phyloP scores from a whole-genome alignment of 2,329 filamentous ascomycete genomes.

The Mycosphaerella arachidis region DNA sequence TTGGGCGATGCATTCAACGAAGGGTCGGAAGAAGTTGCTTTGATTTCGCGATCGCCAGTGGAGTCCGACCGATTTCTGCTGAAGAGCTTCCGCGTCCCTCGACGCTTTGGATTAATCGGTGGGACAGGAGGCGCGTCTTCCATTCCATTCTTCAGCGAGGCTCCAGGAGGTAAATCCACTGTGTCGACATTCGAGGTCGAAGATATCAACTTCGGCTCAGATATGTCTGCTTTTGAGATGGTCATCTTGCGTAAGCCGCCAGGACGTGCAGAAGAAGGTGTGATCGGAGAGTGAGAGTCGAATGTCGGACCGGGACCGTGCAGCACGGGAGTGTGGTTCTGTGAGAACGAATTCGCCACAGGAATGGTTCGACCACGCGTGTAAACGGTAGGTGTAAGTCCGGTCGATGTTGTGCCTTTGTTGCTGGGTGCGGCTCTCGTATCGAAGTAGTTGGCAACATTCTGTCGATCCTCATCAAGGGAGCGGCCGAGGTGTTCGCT shows the following conservation, averaged over 20 bases:
- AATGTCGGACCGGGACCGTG: constrained; percentile 43
- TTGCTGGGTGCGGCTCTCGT: constrained; percentile 12
- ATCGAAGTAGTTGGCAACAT: constrained; percentile 27
- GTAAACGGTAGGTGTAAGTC: constrained; percentile 21
- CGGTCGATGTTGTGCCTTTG: constrained; percentile 17
- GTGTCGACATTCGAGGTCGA: constrained; percentile 56
- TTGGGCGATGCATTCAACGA: constrained; percentile 7
- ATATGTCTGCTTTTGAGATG: constrained; percentile 58
- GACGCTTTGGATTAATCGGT: constrained; percentile 56
- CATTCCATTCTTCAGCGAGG: constrained; percentile 51
- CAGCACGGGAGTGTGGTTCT: constrained; percentile 52
- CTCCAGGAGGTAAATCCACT: constrained; percentile 53
- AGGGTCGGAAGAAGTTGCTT: constrained; percentile 12
- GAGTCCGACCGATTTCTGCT: constrained; percentile 14
- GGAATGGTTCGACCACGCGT: constrained; percentile 15
- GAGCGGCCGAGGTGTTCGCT: constrained; percentile 5
- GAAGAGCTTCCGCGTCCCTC: constrained; percentile 39
- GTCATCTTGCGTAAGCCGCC: constrained; percentile 51
- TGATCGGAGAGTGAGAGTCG: constrained; percentile 18
- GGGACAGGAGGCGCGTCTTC: constrained; percentile 49
- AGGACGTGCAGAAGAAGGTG: constrained; percentile 30
- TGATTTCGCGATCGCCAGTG: constrained; percentile 2
- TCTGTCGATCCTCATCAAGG: constrained; percentile 12
- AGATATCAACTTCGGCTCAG: constrained; percentile 53
- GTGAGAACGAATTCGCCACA: constrained; percentile 42